Evolutionary conservation across 208 protist species (phyloP).

Genomic region (Novymonas esmeraldas): DNA sequence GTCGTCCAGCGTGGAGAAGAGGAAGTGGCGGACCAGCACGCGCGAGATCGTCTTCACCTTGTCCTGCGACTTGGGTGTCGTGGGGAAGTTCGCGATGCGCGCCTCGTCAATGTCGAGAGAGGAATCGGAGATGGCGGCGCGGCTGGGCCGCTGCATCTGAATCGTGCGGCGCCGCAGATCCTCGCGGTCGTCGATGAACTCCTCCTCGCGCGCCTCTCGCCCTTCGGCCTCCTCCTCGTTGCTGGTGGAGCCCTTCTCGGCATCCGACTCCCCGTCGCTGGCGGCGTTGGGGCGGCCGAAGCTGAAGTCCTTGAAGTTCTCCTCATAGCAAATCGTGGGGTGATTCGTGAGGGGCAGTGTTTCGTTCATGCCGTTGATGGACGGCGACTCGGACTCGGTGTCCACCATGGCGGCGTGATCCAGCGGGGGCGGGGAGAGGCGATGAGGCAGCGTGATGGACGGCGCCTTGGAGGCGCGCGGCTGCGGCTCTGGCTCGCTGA

Average conservation of each 20-base stretch:
- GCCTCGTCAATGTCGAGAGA: constrained; percentile 51
- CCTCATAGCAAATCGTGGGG: constrained; percentile 11
- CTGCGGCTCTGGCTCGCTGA: not conserved
- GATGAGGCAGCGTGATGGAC: too few species aligned
- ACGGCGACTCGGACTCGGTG: constrained; percentile 2
- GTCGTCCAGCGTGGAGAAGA: constrained; percentile 82
- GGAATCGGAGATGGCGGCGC: constrained; percentile 50
- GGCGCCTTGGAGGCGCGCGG: not conserved
- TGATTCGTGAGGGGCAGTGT: not conserved
- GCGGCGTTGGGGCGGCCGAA: constrained; percentile 27
- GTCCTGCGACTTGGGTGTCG: constrained; percentile 62
- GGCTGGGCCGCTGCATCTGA: constrained; percentile 55
- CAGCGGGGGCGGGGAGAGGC: not conserved
- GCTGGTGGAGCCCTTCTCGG: constrained; percentile 11
- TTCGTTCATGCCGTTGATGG: not conserved
- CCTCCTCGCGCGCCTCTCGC: constrained; percentile 20
- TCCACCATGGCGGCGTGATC: constrained; percentile 1
- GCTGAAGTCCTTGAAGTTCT: constrained; percentile 31
- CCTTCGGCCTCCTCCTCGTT: not conserved
- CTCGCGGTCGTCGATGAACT: constrained; percentile 50
- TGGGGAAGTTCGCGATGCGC: constrained; percentile 42
- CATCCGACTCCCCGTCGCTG: constrained; percentile 8
- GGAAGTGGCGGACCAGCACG: constrained; percentile 63
- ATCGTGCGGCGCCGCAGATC: constrained; percentile 43
- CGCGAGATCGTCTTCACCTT: constrained; percentile 57